Base-by-base conservation (phyloP, 192 early-diverging fungal species). In the Funneliformis mosseae region DNA sequence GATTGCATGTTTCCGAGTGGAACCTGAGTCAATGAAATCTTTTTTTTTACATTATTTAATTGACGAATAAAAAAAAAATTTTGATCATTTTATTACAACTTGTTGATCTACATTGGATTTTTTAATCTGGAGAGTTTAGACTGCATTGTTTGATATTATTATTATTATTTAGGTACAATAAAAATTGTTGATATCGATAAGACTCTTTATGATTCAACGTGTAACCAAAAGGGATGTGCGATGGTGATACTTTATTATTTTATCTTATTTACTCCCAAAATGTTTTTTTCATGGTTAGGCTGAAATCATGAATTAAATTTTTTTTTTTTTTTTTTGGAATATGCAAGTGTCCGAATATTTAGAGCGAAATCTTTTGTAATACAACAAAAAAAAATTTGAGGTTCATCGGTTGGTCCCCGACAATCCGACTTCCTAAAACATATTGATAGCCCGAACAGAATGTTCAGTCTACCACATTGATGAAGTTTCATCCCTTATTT, bases 381-480 rank as follows among this genome's bases (percentile, higher is more conserved):
- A 66, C n/a, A 33, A 10, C 28, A 33, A 33, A 25, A 63, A 66
- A 38, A n/a, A n/a, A n/a, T n/a, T 14, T 66, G 25, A 27, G 63
- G 27, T 33, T 33, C 63, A 66, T 27, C 12, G 63, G 23, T 33
- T 28, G 63, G 28, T 66, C 63, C 63, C 23, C 23, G 63, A 14
- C 63, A 66, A 66, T 66, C 63, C 27, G 10, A 33, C 63, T 66
- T 66, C 63, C 63, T 33, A 66, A 66, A 66, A 66, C 63, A 33
- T 18, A 16, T 14, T 55, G 23, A 66, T 33, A 33, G 28, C n/a
- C 28, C n/a, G 23, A 66, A 66, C 23, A 14, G 28, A 66, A 66
- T 28, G 63, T 66, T 27, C 7, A 33, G 12, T 55, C 12, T 14
- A 55, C 5, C 5, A 14, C 48, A 55, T 48, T 48, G 10, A 48